Evolutionary conservation across 1,284 basidiomycete species (phyloP), one percentile per base, ranked within the genome.

Genomic region (Puccinia polysora): DNA sequence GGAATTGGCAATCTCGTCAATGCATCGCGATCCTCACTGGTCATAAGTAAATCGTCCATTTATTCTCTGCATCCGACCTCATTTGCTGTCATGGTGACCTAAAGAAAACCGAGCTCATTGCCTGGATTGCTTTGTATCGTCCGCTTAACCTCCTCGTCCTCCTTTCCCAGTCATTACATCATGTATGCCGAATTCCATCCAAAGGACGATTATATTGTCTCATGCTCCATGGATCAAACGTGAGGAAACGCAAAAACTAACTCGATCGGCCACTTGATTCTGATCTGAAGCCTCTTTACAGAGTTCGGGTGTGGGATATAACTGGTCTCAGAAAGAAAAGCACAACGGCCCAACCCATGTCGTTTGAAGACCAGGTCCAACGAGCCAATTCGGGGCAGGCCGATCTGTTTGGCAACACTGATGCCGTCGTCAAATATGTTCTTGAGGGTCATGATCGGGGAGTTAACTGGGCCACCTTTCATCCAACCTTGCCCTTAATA

Each of bases 171-270:
- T 43, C 96, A 98, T 85, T 98, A 97, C 81, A 92, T 98, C 82
- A 98, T 97, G 93, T 96, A 75, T 73, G 96, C 93, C n/a, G 90
- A 94, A 80, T 98, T 97, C 84, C 96, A 98, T 81, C 93, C 96
- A 38, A 96, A 95, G 81, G 96, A 98, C 75, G 95, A 98, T 80
- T 87, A 97, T 71, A 88, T 98, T 78, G 95, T 98, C 43, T 97
- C 95, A 25, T 90, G 94, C 0, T 96, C 94, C 5, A 97, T 97
- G 91, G 96, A 99, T 80, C 90, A 98, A 81, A 98, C 96, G 70
- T 72, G 50, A 53, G 59, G 28, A 20, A 18, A 20, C 60, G n/a
- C n/a, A n/a, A n/a, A n/a, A 20, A 23, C 15, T 30, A n/a, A 12
- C 10, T 30, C n/a, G n/a, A 38, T 12, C 40, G 14, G 18, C 55